Conservation (phyloP, 164 flowering plant species). For the Dillenia suffruticosa region DNA sequence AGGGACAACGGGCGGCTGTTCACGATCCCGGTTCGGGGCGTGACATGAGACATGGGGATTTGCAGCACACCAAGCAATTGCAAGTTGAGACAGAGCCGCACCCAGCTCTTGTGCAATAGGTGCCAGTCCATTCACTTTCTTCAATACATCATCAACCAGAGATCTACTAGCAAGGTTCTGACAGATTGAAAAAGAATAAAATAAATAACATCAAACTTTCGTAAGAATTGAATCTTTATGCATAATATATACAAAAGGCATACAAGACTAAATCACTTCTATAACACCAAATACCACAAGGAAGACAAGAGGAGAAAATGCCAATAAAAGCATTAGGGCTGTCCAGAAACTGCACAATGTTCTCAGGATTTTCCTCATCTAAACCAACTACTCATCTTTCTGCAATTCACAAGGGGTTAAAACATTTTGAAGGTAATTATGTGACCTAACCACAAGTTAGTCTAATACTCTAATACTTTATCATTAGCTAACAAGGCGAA, state of each 20-base stretch:
- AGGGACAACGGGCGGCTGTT: too few relatives aligned
- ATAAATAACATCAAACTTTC: not conserved
- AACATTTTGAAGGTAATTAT: too few relatives aligned
- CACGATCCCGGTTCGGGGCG: too few relatives aligned
- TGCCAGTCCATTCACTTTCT: constrained; percentile 71
- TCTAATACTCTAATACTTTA: too few relatives aligned
- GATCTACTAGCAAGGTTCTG: constrained; percentile 90
- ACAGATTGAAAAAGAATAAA: constrained; percentile 8
- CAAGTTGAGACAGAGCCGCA: constrained; percentile 86
- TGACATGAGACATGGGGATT: constrained; percentile 96
- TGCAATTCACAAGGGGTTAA: too few relatives aligned
- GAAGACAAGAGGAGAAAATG: too few relatives aligned
- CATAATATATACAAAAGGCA: not conserved
- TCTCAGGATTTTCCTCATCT: too few relatives aligned
- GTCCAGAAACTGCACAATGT: too few relatives aligned
- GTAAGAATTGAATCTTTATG: not conserved
- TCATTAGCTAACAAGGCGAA: too few relatives aligned
- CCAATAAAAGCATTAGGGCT: too few relatives aligned
- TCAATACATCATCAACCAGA: constrained; percentile 91
- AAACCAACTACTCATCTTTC: too few relatives aligned
- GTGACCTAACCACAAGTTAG: too few relatives aligned
- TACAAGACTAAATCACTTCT: not conserved
- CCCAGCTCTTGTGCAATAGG: constrained; percentile 93
- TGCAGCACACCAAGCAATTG: constrained; percentile 99
- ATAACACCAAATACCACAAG: not conserved